Conservation (phyloP, 2,329 filamentous ascomycete genomes). For the Scedosporium apiospermum region DNA sequence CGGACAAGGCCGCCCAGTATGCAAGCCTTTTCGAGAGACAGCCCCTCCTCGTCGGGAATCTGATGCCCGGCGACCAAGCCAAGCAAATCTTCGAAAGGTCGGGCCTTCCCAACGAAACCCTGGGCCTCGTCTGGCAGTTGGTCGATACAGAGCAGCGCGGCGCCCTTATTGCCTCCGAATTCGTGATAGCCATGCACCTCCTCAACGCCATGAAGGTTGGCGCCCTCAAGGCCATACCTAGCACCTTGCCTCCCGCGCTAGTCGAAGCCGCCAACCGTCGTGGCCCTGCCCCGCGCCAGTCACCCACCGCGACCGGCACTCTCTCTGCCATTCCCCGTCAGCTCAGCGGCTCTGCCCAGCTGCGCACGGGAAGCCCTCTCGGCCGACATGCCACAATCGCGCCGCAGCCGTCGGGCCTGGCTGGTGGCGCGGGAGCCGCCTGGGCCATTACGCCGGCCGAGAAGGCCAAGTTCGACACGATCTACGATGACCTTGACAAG, state of each 20-base stretch:
- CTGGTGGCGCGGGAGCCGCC: constrained; percentile 31
- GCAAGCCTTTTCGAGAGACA: constrained; percentile 85
- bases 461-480: constrained; percentile 77
- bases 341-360: constrained; percentile 60
- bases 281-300: constrained; percentile 32
- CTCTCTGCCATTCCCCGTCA: constrained; percentile 71
- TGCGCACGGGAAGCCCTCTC: constrained; percentile 52
- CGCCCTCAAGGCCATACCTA: constrained; percentile 68
- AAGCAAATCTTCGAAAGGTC: constrained; percentile 95
- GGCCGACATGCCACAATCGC: constrained; percentile 35
- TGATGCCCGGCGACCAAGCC: constrained; percentile 76
- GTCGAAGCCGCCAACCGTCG: constrained; percentile 83
- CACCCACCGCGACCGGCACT: constrained; percentile 40
- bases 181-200: constrained; percentile 97
- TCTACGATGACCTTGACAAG: constrained; percentile 79
- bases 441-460: constrained; percentile 80
- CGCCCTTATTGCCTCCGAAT: constrained; percentile 77
- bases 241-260: constrained; percentile 69
- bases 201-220: constrained; percentile 86
- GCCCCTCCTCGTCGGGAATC: constrained; percentile 57
- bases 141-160: constrained; percentile 91
- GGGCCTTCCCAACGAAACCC: constrained; percentile 74
- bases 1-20: constrained; percentile 87
- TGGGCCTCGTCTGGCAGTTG: constrained; percentile 94
- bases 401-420: constrained; percentile 30